Percentiles rank a stretch among this genome's conserved stretches.
phyloP scores from a whole-genome alignment of 2,329 filamentous ascomycete genomes.

The Aspergillus quadricinctus region DNA sequence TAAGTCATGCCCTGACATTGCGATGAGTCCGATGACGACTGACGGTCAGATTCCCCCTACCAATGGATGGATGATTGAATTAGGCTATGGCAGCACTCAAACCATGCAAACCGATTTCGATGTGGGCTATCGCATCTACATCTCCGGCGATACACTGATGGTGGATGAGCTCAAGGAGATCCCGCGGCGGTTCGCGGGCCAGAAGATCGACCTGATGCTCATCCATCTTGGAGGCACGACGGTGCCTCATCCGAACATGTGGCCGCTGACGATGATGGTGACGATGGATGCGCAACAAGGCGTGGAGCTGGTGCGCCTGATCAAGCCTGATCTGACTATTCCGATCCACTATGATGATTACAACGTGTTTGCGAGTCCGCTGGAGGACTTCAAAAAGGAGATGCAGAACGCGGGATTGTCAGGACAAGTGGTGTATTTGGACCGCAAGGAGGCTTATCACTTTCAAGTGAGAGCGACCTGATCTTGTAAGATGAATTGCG shows the following conservation, averaged over 20 bases:
- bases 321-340: constrained; percentile 59
- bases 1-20: constrained; percentile 16
- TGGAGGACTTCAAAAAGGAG: constrained; percentile 57
- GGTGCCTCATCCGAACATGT: constrained; percentile 56
- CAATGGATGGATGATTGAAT: constrained; percentile 64
- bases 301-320: constrained; percentile 55
- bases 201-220: constrained; percentile 62
- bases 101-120: constrained; percentile 30
- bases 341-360: constrained; percentile 65
- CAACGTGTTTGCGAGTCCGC: constrained; percentile 55
- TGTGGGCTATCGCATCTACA: constrained; percentile 59
- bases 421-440: constrained; percentile 57
- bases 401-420: constrained; percentile 50
- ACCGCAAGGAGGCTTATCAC: constrained; percentile 54
- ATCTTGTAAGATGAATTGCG: neutral
- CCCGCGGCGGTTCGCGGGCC: constrained; percentile 49
- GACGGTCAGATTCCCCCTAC: constrained; percentile 52
- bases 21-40: too few relatives aligned
- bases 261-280: constrained; percentile 64
- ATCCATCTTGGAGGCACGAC: constrained; percentile 63
- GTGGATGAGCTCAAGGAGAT: constrained; percentile 61
- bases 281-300: constrained; percentile 65
- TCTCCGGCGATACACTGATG: constrained; percentile 62
- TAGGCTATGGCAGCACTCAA: constrained; percentile 44
- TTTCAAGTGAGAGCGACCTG: constrained; percentile 43